Conservation (phyloP, 345 rosid genomes). For the Salix caprea region DNA sequence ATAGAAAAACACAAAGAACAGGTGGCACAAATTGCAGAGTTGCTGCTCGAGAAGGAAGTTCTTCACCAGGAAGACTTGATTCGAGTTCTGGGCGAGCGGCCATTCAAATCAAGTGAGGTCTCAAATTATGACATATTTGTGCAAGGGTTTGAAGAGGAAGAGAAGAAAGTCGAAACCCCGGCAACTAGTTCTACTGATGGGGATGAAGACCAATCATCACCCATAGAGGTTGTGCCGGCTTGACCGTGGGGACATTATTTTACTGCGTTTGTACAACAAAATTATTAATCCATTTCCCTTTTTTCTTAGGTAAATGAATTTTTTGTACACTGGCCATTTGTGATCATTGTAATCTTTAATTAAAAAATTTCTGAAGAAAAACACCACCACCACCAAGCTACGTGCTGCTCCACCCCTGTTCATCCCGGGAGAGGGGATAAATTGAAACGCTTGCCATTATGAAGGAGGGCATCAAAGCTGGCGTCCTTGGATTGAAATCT, state of each 20-base stretch:
- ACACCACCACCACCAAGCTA: not conserved
- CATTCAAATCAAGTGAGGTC: conserved; percentile 56
- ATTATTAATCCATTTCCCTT: not conserved
- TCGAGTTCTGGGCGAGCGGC: conserved; percentile 72
- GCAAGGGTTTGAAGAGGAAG: conserved; percentile 60
- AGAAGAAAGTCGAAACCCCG: conserved; percentile 9
- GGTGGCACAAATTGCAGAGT: conserved; percentile 75
- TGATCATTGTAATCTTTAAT: not conserved
- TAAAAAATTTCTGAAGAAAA: too few species aligned
- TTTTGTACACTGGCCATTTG: conserved; percentile 4
- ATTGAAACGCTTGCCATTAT: too few species aligned
- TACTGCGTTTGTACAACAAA: conserved; percentile 3
- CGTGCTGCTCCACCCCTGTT: too few species aligned
- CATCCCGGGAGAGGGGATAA: too few species aligned
- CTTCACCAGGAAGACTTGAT: conserved; percentile 73
- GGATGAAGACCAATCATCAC: conserved; percentile 47
- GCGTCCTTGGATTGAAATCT: too few species aligned
- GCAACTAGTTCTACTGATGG: conserved; percentile 19
- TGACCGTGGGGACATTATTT: not conserved
- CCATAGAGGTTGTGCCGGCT: conserved; percentile 15
- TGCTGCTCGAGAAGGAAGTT: conserved; percentile 82
- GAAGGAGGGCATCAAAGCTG: too few species aligned
- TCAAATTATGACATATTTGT: conserved; percentile 75
- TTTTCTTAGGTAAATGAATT: not conserved
- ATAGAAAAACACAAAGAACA: conserved; percentile 69